phyloP scores from a whole-genome alignment of 352 stramenopile genomes.

The Phytophthora megakarya region DNA sequence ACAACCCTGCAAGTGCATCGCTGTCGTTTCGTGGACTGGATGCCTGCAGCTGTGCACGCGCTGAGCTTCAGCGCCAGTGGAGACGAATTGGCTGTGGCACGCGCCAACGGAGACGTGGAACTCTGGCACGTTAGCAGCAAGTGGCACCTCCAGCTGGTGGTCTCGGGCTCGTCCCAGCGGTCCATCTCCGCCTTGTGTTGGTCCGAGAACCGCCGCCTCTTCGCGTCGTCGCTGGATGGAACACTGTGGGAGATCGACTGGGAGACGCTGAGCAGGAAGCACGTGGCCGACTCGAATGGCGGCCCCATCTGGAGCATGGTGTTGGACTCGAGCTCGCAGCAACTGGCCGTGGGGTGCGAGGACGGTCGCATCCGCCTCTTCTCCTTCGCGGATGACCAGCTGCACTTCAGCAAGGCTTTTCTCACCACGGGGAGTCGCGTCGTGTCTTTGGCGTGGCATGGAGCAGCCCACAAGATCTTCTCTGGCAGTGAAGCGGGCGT shows the following conservation, averaged over 20 bases:
- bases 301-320: conserved; percentile 90
- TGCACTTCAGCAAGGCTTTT: conserved; percentile 88
- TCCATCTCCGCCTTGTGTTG: conserved; percentile 80
- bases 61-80: conserved; percentile 62
- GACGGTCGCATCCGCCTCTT: conserved; percentile 92
- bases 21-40: conserved; percentile 87
- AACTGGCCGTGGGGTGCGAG: conserved; percentile 88
- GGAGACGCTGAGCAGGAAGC: conserved; percentile 63
- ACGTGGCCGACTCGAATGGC: conserved; percentile 87
- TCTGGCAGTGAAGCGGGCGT: conserved; percentile 83
- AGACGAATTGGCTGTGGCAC: conserved; percentile 73
- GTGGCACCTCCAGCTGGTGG: conserved; percentile 76
- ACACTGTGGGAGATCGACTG: conserved; percentile 88
- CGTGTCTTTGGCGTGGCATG: conserved; percentile 86
- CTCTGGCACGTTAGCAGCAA: conserved; percentile 70
- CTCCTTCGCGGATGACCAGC: conserved; percentile 64
- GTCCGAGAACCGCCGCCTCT: conserved; percentile 50
- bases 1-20: conserved; percentile 68
- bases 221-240: conserved; percentile 72
- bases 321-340: conserved; percentile 55
- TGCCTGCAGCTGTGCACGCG: conserved; percentile 71
- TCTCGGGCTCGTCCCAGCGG: conserved; percentile 61
- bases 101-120: conserved; percentile 82
- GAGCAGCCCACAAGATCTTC: conserved; percentile 77
- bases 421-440: conserved; percentile 74